phyloP scores from a whole-genome alignment of 345 rosid species.

The Heritiera littoralis region DNA sequence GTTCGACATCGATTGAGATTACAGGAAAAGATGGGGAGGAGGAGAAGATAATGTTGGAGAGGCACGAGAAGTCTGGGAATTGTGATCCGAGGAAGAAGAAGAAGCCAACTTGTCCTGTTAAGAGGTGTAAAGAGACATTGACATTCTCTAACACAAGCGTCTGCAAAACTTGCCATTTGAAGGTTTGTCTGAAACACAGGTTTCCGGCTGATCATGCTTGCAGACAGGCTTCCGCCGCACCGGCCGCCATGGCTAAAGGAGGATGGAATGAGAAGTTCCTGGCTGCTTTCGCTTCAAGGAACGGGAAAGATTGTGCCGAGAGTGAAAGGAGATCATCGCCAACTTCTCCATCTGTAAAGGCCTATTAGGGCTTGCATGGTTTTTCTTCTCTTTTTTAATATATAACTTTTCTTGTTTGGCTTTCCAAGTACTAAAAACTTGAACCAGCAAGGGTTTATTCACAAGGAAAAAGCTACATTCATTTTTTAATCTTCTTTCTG shows the following conservation, averaged over 20 bases:
- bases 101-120: conserved; percentile 64
- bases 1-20: conserved; percentile 65
- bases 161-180: conserved; percentile 70
- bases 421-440: background rate
- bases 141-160: conserved; percentile 62
- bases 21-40: conserved; percentile 43
- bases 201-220: conserved; percentile 77
- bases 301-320: conserved; percentile 48
- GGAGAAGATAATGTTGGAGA: conserved; percentile 45
- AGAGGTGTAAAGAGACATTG: conserved; percentile 63
- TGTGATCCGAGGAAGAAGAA: conserved; percentile 72
- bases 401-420: background rate
- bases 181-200: conserved; percentile 76
- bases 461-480: background rate
- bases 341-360: conserved; percentile 36
- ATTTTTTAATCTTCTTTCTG: background rate
- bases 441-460: background rate
- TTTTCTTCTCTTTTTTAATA: background rate
- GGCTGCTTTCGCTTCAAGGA: conserved; percentile 55
- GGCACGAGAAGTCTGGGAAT: conserved; percentile 55
- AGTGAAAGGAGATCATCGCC: conserved; percentile 31
- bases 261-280: conserved; percentile 57
- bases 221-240: conserved; percentile 20
- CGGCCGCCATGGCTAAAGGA: conserved; percentile 16
- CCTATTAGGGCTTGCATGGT: conserved; percentile 23